Conservation (phyloP, 176 grass and related monocot species). For the Carex myosuroides region DNA sequence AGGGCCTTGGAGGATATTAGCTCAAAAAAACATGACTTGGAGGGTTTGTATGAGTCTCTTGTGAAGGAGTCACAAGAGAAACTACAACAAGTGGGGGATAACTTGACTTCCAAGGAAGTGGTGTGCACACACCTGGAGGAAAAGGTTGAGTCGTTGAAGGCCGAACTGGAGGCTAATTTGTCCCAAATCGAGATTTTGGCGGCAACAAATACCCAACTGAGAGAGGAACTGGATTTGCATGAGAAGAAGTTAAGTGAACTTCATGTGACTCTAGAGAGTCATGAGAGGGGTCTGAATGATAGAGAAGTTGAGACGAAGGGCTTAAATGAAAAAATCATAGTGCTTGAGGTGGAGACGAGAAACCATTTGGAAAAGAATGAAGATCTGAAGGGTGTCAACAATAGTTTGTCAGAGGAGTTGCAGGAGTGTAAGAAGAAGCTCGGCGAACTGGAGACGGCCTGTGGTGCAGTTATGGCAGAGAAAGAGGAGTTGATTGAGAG, state of each 20-base stretch:
- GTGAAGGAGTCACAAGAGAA: conserved; percentile 75
- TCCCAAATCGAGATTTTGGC: conserved; percentile 47
- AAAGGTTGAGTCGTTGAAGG: conserved; percentile 56
- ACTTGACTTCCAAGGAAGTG: conserved; percentile 49
- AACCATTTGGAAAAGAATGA: conserved; percentile 71
- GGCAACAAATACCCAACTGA: conserved; percentile 42
- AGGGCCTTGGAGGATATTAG: conserved; percentile 59
- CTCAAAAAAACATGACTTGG: conserved; percentile 66
- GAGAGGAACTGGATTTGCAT: conserved; percentile 38
- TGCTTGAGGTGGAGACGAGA: conserved; percentile 63
- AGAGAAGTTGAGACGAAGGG: conserved; percentile 65
- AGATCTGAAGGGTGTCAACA: conserved; percentile 46
- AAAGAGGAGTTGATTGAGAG: conserved; percentile 52
- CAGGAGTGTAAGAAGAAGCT: conserved; percentile 50
- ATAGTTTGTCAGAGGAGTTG: conserved; percentile 49
- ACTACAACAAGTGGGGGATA: conserved; percentile 40
- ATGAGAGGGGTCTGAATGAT: conserved; percentile 62
- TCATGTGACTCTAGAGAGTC: conserved; percentile 31
- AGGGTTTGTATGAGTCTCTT: conserved; percentile 58
- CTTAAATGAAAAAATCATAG: conserved; percentile 61
- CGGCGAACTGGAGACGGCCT: conserved; percentile 52
- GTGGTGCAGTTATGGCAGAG: conserved; percentile 42
- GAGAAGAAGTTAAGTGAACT: conserved; percentile 34
- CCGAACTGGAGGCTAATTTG: conserved; percentile 65
- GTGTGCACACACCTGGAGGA: conserved; percentile 41